Evolutionary conservation across 768 basidiomycete species (phyloP).

Genomic region (Trametes cinnabarina): DNA sequence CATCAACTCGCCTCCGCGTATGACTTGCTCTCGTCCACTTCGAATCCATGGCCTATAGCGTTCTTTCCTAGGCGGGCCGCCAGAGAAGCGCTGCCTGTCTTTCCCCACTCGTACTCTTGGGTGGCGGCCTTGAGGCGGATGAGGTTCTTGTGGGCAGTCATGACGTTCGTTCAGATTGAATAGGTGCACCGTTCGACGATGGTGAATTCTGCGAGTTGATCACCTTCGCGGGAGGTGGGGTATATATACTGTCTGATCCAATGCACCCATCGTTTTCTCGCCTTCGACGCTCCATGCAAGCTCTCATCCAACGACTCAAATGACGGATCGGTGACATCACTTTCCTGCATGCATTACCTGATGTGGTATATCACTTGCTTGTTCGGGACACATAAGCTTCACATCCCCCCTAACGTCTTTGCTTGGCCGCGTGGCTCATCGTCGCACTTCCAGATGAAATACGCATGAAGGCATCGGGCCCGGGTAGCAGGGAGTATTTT

Average conservation of each 20-base stretch:
- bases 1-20: constrained; percentile 51
- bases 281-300: neutral
- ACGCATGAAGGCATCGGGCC: no score
- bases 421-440: no score
- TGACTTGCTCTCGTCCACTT: constrained; percentile 41
- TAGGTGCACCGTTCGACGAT: no score
- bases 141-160: constrained; percentile 15
- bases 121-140: constrained; percentile 28
- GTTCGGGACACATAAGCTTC: neutral
- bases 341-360: neutral
- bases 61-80: constrained; percentile 44
- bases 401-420: no score
- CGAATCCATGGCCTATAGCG: constrained; percentile 32
- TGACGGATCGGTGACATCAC: constrained; percentile 4
- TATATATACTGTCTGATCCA: no score
- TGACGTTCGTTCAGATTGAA: no score
- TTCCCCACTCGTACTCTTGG: constrained; percentile 55
- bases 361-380: neutral
- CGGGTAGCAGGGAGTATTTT: no score
- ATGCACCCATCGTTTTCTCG: no score
- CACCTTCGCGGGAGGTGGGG: no score
- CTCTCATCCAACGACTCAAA: neutral
- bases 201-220: no score
- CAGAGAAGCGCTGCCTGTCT: constrained; percentile 44
- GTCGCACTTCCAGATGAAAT: no score